These are phyloP conservation scores for Cladosporium sp. DNA, from an alignment of 2,329 filamentous ascomycete genomes.

Conservation along the genomic window DNA sequence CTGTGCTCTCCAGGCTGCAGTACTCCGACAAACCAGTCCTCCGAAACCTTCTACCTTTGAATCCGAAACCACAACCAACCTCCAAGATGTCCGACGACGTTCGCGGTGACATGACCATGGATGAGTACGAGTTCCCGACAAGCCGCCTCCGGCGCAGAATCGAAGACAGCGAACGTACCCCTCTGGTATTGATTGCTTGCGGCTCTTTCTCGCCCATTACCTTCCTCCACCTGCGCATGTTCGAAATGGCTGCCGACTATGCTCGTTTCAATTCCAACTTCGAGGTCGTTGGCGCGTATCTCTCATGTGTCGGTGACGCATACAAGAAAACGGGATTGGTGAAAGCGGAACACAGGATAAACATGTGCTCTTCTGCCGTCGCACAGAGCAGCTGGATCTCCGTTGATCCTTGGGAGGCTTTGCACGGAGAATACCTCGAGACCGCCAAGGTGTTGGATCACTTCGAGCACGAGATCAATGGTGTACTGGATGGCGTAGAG, in stretches of 20 bases:
- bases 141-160: slow-evolving; percentile 56
- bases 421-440: slow-evolving; percentile 77
- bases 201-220: slow-evolving; percentile 47
- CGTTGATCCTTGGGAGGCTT: slow-evolving; percentile 85
- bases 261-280: slow-evolving; percentile 70
- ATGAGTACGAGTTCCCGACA: slow-evolving; percentile 58
- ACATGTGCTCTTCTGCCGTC: slow-evolving; percentile 83
- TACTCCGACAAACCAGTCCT: slow-evolving; percentile 7
- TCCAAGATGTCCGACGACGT: slow-evolving; percentile 25
- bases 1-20: not conserved
- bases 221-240: slow-evolving; percentile 78
- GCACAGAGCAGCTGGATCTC: slow-evolving; percentile 75
- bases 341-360: slow-evolving; percentile 67
- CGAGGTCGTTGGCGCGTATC: slow-evolving; percentile 81
- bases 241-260: slow-evolving; percentile 80
- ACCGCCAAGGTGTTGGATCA: slow-evolving; percentile 88
- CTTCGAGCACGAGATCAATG: slow-evolving; percentile 86
- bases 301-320: slow-evolving; percentile 70
- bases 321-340: slow-evolving; percentile 80
- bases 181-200: slow-evolving; percentile 65
- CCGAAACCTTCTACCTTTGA: slow-evolving; percentile 11
- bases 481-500: slow-evolving; percentile 68
- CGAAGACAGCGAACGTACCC: slow-evolving; percentile 53
- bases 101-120: slow-evolving; percentile 32
- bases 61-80: slow-evolving; percentile 4